Base-by-base conservation (phyloP, 805 yeast genomes). In the Suhomyces sp. region DNA sequence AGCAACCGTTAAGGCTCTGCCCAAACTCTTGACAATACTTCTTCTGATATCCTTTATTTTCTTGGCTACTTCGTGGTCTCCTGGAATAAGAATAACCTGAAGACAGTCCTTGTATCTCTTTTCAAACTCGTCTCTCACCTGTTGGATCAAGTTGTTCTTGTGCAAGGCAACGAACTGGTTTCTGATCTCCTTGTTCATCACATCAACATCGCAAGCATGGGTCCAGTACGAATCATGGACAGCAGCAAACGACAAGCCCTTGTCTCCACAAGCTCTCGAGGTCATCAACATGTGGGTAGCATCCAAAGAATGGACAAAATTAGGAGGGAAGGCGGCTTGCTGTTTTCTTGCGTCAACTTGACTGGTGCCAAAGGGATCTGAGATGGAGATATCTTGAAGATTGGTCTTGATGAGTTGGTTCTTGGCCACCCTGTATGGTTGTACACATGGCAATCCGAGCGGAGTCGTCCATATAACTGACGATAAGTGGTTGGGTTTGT, bases 141-240 rank as follows among this genome's bases (percentile, higher is more conserved):
- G 81, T 31, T 78, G 81, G 61, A 93, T 81, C 60, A 92, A 76
- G 67, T 91, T 86, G 31, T 80, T 85, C 55, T 81, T 81, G 67
- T 93, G 97, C 52, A 93, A 74, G 49, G 79, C 73, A 56, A 94
- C 86, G 67, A 93, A 93, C 54, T 88, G 85, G 36, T 87, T 85
- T 64, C 99, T 81, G 57, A 94, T 73, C 45, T 81, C 73, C 12
- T 61, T 63, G 68, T 85, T 90, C 94, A 93, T 86, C 3, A 64
- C 65, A 54, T 85, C 86, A 42, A 93, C 84, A 66, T 89, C 93
- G 48, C 83, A 74, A 1, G 99, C 97, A 67, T 94, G 98, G 0
- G 98, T 91, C 99, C 99, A 93, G 68, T 89, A 93, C 0, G 98
- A 93, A 68, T 93, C 99, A 70, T 93, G 99, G 23, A 93, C 99